These are phyloP conservation scores for Rutstroemia sp. DNA, from an alignment of 2,329 filamentous ascomycete species.

Conservation along the genomic window DNA sequence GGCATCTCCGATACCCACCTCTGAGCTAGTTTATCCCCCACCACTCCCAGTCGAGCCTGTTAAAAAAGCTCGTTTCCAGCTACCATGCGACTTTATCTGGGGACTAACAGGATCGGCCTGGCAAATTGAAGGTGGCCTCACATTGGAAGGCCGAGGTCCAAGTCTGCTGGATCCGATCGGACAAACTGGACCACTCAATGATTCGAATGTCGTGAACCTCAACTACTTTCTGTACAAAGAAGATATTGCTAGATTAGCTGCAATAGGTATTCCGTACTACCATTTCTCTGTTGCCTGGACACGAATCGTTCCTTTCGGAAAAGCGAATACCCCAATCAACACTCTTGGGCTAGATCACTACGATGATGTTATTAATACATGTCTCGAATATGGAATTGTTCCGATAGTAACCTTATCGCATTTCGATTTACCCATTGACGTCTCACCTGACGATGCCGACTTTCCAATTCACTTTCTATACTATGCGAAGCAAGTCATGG, in stretches of 20 bases:
- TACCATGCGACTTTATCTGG: slow-evolving; percentile 40
- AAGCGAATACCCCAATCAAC: slow-evolving; percentile 38
- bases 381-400: slow-evolving; percentile 40
- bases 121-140: slow-evolving; percentile 38
- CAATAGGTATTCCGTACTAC: slow-evolving; percentile 43
- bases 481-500: slow-evolving; percentile 43
- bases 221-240: slow-evolving; percentile 47
- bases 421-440: not conserved
- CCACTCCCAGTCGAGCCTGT: not conserved
- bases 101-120: slow-evolving; percentile 40
- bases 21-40: not conserved
- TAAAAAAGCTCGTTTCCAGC: slow-evolving; percentile 17
- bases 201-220: slow-evolving; percentile 16
- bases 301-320: slow-evolving; percentile 42
- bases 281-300: slow-evolving; percentile 45
- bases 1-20: not conserved
- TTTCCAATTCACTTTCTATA: slow-evolving; percentile 41
- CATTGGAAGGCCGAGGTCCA: slow-evolving; percentile 34
- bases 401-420: slow-evolving; percentile 41
- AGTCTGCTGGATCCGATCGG: not conserved
- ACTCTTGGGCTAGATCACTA: slow-evolving; percentile 44
- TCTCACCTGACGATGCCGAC: not conserved
- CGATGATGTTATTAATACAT: slow-evolving; percentile 42
- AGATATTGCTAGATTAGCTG: slow-evolving; percentile 43
- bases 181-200: not conserved